Base-by-base conservation (phyloP, 108 stramenopile genomes). In the Cylindrotheca closterium region DNA sequence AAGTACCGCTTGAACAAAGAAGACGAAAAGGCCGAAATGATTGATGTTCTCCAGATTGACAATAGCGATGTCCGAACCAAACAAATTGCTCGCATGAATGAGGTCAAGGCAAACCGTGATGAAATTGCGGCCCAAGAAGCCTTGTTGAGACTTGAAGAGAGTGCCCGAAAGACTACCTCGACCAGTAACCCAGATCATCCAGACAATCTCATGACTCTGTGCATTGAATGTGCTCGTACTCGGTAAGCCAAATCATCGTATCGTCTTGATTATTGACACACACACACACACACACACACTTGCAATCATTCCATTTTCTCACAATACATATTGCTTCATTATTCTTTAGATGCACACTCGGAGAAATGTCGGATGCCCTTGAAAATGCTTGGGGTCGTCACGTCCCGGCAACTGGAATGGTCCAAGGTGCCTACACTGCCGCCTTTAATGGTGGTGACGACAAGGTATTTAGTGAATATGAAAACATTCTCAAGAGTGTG, bases 381-480 rank as follows among this genome's bases (percentile, higher is more conserved):
- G 96, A 97, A 77, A 86, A 88, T 45, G 92, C 89, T 19, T 99
- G 96, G 96, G 97, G 97, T 3, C 86, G 96, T 17, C 97, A 99
- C 68, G 80, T 85, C 23, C 92, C 97, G 28, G 59, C 79, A 12
- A 84, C 91, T 18, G 79, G 77, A 27, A 91, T 98, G 58, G 97
- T 98, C 10, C 95, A 96, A 65, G 98, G 98, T 2, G 97, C 97
- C 17, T 99, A 99, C 81, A 79, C 70, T 34, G 80, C 87, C 52
- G 73, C 86, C 21, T 91, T 85, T 63, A 65, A 59, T 21, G 78
- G 78, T 27, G 59, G 45, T 26, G 74, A 73, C 59, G 75, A 68
- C 10, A 37, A 51, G 23, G 31, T n/a, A n/a, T 15, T 27, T 15
- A 45, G 60, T 23, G 96, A 98, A 54, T 97, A 94, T 64, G 76